These are phyloP conservation scores for Babesia ovata DNA, from an alignment of 169 alveolate species.

Conservation along the genomic window DNA sequence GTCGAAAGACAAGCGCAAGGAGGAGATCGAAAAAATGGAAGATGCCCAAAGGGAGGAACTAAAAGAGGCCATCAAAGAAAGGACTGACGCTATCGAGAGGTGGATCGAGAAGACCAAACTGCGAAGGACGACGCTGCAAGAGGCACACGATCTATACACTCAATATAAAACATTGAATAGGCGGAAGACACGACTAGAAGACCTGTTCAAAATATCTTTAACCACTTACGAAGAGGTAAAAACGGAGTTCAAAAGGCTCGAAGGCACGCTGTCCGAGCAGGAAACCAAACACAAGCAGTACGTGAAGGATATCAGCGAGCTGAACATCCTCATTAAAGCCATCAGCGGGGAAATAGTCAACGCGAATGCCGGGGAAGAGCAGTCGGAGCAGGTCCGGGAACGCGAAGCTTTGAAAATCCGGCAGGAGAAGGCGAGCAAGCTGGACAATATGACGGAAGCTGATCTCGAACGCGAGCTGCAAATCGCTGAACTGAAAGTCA, in stretches of 20 bases:
- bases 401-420: slow-evolving; percentile 36
- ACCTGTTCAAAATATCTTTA: slow-evolving; percentile 19
- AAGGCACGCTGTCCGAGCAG: slow-evolving; percentile 54
- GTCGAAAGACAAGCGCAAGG: slow-evolving; percentile 48
- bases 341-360: slow-evolving; percentile 47
- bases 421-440: slow-evolving; percentile 30
- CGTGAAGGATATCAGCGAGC: slow-evolving; percentile 43
- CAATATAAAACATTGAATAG: slow-evolving; percentile 13
- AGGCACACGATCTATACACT: slow-evolving; percentile 43
- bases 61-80: slow-evolving; percentile 10
- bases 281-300: slow-evolving; percentile 41
- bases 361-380: neutral
- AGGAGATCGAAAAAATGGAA: slow-evolving; percentile 48
- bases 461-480: slow-evolving; percentile 67
- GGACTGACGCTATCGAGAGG: slow-evolving; percentile 11
- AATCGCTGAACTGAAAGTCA: slow-evolving; percentile 65
- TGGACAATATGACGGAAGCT: slow-evolving; percentile 49
- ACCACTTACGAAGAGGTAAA: slow-evolving; percentile 49
- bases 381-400: slow-evolving; percentile 5
- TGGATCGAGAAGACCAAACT: slow-evolving; percentile 59
- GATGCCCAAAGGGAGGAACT: slow-evolving; percentile 31
- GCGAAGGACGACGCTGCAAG: slow-evolving; percentile 31
- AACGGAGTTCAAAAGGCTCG: slow-evolving; percentile 34
- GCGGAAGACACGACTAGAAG: slow-evolving; percentile 39
- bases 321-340: slow-evolving; percentile 47